phyloP scores from a whole-genome alignment of 345 rosid genomes.

The Firmiana major region DNA sequence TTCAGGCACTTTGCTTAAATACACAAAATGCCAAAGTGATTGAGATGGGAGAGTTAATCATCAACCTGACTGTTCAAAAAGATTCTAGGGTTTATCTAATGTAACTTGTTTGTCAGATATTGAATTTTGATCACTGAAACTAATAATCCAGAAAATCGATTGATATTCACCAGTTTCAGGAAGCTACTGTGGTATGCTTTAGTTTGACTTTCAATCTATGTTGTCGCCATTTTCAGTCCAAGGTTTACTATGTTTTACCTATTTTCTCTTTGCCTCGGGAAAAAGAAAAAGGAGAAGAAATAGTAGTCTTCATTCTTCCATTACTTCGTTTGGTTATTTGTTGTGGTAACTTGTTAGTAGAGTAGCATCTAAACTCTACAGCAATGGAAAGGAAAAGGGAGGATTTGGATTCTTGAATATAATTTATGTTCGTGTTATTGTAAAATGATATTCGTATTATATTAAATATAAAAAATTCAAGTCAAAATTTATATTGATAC shows the following conservation, averaged over 20 bases:
- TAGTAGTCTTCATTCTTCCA: neutral
- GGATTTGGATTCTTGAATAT: neutral
- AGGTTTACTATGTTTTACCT: neutral
- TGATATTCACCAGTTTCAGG: no score
- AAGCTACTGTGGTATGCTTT: neutral
- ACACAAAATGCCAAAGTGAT: slow-evolving; percentile 12
- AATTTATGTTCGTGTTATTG: no score
- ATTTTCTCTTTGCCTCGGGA: neutral
- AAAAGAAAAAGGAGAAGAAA: neutral
- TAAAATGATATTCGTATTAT: no score
- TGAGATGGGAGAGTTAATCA: slow-evolving; percentile 9
- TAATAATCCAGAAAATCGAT: no score
- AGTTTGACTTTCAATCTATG: neutral
- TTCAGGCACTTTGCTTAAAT: slow-evolving; percentile 5
- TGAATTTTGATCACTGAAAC: neutral
- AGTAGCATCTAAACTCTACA: no score
- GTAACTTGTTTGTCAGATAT: neutral
- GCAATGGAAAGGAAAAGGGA: neutral
- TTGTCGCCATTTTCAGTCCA: neutral
- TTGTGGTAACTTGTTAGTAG: neutral
- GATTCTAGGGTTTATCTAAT: neutral
- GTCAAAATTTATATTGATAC: no score
- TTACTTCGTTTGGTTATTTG: neutral
- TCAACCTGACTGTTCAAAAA: neutral
- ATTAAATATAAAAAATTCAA: no score